Percentiles rank a stretch among this genome's conserved stretches.
These are phyloP conservation scores for Rhizopus stolonifer DNA, from an alignment of 371 early-diverging fungal species.

Conservation along the genomic window DNA sequence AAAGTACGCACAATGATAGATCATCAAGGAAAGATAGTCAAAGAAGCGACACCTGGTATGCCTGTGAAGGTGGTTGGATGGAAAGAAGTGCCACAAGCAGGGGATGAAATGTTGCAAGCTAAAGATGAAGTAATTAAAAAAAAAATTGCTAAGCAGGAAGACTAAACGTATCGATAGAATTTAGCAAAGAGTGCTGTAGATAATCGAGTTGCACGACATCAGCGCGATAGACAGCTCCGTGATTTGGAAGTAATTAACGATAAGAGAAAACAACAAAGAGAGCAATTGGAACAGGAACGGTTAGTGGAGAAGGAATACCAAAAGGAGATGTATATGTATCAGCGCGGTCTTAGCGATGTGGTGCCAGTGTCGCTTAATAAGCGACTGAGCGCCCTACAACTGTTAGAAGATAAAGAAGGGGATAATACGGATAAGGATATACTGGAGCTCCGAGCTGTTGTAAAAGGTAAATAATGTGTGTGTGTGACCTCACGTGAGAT, in stretches of 20 bases:
- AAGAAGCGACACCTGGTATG: constrained; percentile 82
- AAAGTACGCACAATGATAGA: constrained; percentile 85
- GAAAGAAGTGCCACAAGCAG: constrained; percentile 90
- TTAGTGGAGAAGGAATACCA: constrained; percentile 56
- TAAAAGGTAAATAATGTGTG: constrained; percentile 49
- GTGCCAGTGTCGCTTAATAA: constrained; percentile 55
- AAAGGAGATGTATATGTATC: constrained; percentile 68
- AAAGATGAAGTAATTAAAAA: constrained; percentile 52
- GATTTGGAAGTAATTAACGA: constrained; percentile 79
- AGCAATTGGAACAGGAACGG: constrained; percentile 64
- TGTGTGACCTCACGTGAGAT: constrained; percentile 11
- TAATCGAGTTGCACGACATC: constrained; percentile 62
- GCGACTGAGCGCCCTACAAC: constrained; percentile 38
- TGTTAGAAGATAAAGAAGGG: constrained; percentile 19
- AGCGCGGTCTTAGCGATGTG: constrained; percentile 61
- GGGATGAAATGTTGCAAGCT: constrained; percentile 85
- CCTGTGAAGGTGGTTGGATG: constrained; percentile 93
- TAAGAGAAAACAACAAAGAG: constrained; percentile 61
- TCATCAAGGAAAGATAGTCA: constrained; percentile 70
- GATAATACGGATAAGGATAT: constrained; percentile 38
- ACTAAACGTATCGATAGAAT: too few species aligned
- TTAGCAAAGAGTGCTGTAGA: constrained; percentile 78
- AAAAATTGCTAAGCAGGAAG: too few species aligned
- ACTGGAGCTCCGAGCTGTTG: constrained; percentile 51
- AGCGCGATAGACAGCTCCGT: constrained; percentile 61